A percentile compares a stretch with the other conserved stretches of the same genome.
Evolutionary conservation across 1,284 basidiomycete species (phyloP).

Genomic region (Meripilus lineatus): DNA sequence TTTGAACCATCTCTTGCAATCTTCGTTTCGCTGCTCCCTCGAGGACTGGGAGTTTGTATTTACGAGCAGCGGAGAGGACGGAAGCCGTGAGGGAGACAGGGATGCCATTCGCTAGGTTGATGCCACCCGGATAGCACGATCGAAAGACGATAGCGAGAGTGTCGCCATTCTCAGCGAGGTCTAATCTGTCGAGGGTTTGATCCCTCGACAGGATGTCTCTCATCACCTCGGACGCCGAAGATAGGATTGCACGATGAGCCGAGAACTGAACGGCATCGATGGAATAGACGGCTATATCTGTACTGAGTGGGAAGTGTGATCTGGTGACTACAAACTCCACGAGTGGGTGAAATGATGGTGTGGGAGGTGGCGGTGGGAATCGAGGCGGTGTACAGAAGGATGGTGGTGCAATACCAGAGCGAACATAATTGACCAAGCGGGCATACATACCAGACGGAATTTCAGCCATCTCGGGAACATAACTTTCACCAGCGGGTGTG

Average conservation of each 20-base stretch:
- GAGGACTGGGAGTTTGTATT: no score
- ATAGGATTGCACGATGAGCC: neutral
- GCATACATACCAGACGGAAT: conserved; percentile 9
- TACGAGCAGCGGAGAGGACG: no score
- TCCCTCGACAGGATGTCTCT: neutral
- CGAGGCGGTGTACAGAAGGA: neutral
- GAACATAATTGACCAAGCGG: conserved; percentile 4
- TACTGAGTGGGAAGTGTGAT: neutral
- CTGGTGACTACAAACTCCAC: no score
- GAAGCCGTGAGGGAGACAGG: neutral
- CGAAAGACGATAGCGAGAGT: conserved; percentile 17
- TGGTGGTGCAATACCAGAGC: neutral
- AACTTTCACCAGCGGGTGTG: conserved; percentile 2
- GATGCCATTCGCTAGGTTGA: neutral
- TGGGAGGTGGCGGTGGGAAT: neutral
- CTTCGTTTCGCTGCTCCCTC: no score
- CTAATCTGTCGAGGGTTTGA: conserved; percentile 5
- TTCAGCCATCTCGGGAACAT: conserved; percentile 4
- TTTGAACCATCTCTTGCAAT: neutral
- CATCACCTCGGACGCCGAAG: neutral
- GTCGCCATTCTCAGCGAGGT: conserved; percentile 13
- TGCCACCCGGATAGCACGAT: conserved; percentile 20
- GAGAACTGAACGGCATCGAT: neutral
- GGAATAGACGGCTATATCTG: neutral
- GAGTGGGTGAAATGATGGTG: neutral